Base-by-base conservation (phyloP, 148 eudicot species). In the Heliosperma pusillum region DNA sequence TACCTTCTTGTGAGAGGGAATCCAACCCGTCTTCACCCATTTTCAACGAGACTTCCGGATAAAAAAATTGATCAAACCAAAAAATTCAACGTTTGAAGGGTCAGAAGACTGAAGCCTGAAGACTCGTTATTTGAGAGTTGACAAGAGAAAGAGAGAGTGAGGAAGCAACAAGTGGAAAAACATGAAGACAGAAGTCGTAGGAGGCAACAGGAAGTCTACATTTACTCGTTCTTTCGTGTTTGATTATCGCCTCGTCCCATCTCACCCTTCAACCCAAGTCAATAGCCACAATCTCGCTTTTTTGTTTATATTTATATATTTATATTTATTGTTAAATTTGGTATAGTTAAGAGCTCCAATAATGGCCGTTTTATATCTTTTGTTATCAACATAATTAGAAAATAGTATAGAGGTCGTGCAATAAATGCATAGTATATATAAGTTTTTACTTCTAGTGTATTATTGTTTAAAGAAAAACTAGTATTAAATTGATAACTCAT, bases 191-290 rank as follows among this genome's bases (percentile, higher is more conserved):
- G 22, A 17, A 66, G 69, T 66, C 47, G 7, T 19, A 19, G 22
- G 22, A 17, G 10, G 47, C 11, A 61, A 2, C 26, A 42, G 0
- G 42, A 33, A 19, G 10, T 21, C 10, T 58, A 20, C 8, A 19
- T 21, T 17, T 47, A 47, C 16, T 7, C 29, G 45, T 6, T 10
- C 29, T 73, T 29, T 11, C 19, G 16, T 16, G 15, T 56, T 71
- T 56, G 7, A 27, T 12, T n/a, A 11, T 24, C 69, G 69, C 68
- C 76, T 69, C 76, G 24, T 25, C 76, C 44, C 76, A 73, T 15
- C 1, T 59, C 9, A 66, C 59, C 77, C 22, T 74, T 74, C 69
- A 63, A 74, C 57, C 20, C 56, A 44, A 26, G 17, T 22, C 52
- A 47, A 74, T 62, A 44, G 77, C 24, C 76, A 73, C 1, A 3